These are phyloP conservation scores for Talaromyces proteolyticus DNA, from an alignment of 495 filamentous ascomycete species.

Conservation along the genomic window DNA sequence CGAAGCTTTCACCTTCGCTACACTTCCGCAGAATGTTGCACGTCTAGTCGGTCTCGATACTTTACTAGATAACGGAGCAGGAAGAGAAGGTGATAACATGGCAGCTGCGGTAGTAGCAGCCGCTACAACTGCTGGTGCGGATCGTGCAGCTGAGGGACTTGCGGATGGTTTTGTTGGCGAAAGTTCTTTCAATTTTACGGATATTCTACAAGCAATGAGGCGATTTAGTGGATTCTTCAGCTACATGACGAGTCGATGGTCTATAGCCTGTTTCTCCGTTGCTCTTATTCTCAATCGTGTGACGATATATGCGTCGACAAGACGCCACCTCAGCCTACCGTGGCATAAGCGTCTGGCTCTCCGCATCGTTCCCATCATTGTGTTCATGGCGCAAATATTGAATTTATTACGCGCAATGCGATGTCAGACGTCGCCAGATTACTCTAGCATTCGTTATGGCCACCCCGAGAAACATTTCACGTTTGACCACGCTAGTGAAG, in stretches of 20 bases:
- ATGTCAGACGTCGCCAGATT: constrained; percentile 84
- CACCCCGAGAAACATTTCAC: constrained; percentile 57
- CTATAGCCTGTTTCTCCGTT: constrained; percentile 75
- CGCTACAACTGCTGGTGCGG: constrained; percentile 24
- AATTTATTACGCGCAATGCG: constrained; percentile 76
- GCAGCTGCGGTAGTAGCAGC: constrained; percentile 20
- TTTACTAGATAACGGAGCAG: constrained; percentile 16
- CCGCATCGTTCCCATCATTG: constrained; percentile 67
- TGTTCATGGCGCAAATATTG: constrained; percentile 64
- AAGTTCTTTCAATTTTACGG: constrained; percentile 24
- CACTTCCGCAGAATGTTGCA: constrained; percentile 29
- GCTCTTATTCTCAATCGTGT: constrained; percentile 86
- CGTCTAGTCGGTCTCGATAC: constrained; percentile 22
- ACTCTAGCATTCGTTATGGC: constrained; percentile 66
- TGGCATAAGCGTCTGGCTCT: constrained; percentile 68
- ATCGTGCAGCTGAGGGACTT: constrained; percentile 20
- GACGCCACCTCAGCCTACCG: constrained; percentile 64
- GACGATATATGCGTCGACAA: constrained; percentile 84
- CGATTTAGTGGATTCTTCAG: constrained; percentile 84
- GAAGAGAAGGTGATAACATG: constrained; percentile 18
- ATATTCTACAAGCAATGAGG: constrained; percentile 34
- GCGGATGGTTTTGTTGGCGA: constrained; percentile 23
- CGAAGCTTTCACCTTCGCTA: constrained; percentile 30
- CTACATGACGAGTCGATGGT: constrained; percentile 93
- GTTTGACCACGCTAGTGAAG: constrained; percentile 68